Evolutionary conservation across 805 yeast species (phyloP).

Genomic region (Kluyveromyces dobzhanskii): DNA sequence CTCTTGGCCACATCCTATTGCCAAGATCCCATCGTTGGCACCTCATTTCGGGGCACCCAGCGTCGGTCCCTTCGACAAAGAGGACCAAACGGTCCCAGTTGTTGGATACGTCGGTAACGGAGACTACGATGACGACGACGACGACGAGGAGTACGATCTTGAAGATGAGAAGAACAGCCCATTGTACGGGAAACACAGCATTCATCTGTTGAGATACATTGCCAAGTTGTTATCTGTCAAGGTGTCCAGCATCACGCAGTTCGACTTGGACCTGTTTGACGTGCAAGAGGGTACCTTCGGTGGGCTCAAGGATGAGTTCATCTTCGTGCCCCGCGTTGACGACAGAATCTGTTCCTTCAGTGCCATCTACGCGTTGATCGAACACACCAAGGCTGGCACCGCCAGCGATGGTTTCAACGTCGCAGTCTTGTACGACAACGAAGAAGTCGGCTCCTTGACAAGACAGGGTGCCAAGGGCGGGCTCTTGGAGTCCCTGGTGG

Average conservation of each 20-base stretch:
- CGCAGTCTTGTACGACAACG: slow-evolving; percentile 68
- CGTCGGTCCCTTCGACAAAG: slow-evolving; percentile 63
- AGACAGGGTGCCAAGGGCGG: slow-evolving; percentile 83
- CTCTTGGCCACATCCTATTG: slow-evolving; percentile 62
- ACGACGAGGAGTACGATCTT: slow-evolving; percentile 35
- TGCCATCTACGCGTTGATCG: slow-evolving; percentile 54
- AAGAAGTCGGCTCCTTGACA: slow-evolving; percentile 74
- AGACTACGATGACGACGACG: slow-evolving; percentile 19
- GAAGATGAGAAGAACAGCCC: slow-evolving; percentile 59
- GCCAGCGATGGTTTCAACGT: slow-evolving; percentile 37
- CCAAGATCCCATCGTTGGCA: slow-evolving; percentile 76
- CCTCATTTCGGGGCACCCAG: slow-evolving; percentile 77
- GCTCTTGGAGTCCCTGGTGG: slow-evolving; percentile 53
- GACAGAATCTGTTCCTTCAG: slow-evolving; percentile 77
- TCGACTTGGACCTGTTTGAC: slow-evolving; percentile 75
- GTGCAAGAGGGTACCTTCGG: slow-evolving; percentile 73
- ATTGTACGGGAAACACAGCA: slow-evolving; percentile 57
- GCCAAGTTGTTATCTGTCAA: slow-evolving; percentile 50
- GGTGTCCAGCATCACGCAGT: slow-evolving; percentile 54
- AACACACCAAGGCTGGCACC: slow-evolving; percentile 33
- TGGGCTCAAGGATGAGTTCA: slow-evolving; percentile 67
- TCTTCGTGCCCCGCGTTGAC: slow-evolving; percentile 77
- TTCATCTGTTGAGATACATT: slow-evolving; percentile 58
- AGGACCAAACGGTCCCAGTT: slow-evolving; percentile 72
- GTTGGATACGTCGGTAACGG: slow-evolving; percentile 43